Conservation (phyloP, 305 asterid genomes). For the Fraxinus sp. region DNA sequence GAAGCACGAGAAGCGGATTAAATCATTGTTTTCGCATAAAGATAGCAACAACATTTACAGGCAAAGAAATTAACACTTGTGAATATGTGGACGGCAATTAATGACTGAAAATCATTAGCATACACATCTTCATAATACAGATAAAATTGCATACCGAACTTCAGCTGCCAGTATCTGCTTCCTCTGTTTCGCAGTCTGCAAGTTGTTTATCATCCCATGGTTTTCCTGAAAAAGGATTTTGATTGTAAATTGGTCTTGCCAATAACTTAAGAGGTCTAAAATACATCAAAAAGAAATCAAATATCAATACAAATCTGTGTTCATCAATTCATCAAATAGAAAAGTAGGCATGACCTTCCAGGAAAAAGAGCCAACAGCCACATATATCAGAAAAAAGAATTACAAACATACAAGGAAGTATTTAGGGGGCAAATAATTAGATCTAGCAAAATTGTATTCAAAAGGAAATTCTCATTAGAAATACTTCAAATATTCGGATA, state of each 20-base stretch:
- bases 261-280: not conserved
- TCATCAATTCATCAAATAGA: not conserved
- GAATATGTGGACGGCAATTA: not conserved
- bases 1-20: not conserved
- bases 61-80: not conserved
- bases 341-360: not conserved
- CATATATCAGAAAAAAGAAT: not conserved
- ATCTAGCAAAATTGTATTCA: not conserved
- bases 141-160: conserved; percentile 58
- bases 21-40: not conserved
- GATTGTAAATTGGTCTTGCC: not conserved
- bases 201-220: conserved; percentile 43
- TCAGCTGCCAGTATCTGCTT: conserved; percentile 60
- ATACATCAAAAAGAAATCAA: not conserved
- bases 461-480: not conserved
- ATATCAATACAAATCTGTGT: not conserved
- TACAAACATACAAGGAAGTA: not conserved
- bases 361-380: not conserved
- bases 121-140: not conserved
- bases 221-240: conserved; percentile 46
- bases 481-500: not conserved
- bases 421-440: not conserved
- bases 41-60: not conserved
- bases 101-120: not conserved
- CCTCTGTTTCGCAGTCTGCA: conserved; percentile 51